Evolutionary conservation across 2,329 filamentous ascomycete genomes (phyloP), one percentile per base, ranked within the genome.

Genomic region (Nigrograna mackinnonii): DNA sequence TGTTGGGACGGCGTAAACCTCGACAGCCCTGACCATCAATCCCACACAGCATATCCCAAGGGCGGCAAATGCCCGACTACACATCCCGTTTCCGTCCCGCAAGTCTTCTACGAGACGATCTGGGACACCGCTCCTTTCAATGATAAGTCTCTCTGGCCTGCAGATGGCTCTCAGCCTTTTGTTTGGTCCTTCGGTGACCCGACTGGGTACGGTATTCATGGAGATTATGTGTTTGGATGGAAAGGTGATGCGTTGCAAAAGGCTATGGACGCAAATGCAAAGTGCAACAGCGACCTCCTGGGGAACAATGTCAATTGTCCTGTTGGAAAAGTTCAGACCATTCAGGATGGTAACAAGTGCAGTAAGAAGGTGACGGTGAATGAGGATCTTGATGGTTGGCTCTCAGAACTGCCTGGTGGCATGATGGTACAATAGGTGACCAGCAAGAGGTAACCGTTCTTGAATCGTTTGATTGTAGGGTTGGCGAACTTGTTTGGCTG

Each of bases 21-120:
- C 5, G 77, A 79, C 54, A 76, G 75, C 17, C 24, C 24, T 9
- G 24, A 28, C n/a, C 35, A 83, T 71, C 74, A 73, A 66, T 71
- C 71, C 49, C 82, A 73, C 53, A 55, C 54, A 50, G 45, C 35
- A 13, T 50, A 47, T 30, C 36, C 16, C 2, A 39, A 43, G 18
- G 44, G 36, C 17, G 39, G 13, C 11, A 24, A 44, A 7, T 50
- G 48, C 39, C 48, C 48, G 7, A 9, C 41, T 13, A 41, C 38
- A 5, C 48, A 50, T 20, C 48, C 48, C 16, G 39, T 50, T 28
- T 39, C 44, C 21, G 39, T 47, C 26, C 44, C 45, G 2, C 48
- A 50, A 30, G 26, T 50, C 3, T 35, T 42, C 7, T 50, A 48
- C 33, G 45, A 50, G 39, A 45, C 45, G 1, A 37, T 47, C 14